Evolutionary conservation across 2,329 filamentous ascomycete species (phyloP), one percentile per base, ranked within the genome.

Genomic region (Fusarium denticulatum): DNA sequence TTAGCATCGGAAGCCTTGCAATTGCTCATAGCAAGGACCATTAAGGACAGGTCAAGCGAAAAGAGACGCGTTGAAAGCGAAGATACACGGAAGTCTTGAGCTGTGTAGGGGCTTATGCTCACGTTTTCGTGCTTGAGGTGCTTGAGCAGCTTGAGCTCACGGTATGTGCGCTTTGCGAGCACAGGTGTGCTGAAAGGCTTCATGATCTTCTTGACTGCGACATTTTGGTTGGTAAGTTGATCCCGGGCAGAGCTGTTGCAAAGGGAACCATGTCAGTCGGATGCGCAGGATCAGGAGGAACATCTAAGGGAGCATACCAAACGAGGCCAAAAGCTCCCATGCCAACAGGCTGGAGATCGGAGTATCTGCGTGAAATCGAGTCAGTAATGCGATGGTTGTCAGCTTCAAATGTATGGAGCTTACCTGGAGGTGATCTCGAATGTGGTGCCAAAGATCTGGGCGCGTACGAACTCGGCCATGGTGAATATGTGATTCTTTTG

Each of bases 191-290:
- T 98, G 86, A 99, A 99, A 15, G 96, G 96, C 88, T 98, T 99
- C 96, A 99, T 98, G 81, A 99, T 99, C 90, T 99, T 99, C 90
- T 99, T 99, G 82, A 99, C 95, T 67, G 96, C 96, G 71, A 99
- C 96, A 84, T 95, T 95, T 84, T 98, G 95, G 82, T 90, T 94
- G 69, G 96, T 98, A 84, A 99, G 94, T 87, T 98, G 95, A 84
- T 99, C 96, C 85, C 95, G 96, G 66, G 96, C 96, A 74, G 96
- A 98, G 85, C 96, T 98, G 75, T 72, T 53, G 40, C 55, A 45
- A 47, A 47, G 50, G 50, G 36, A 49, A 34, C 39, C 46, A 15
- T 39, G 63, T 74, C 40, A 69, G 68, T 64, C 49, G 56, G 32
- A 18, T 36, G 58, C 40, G 47, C 37, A 58, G 40, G 45, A 28